These are phyloP conservation scores for Fusarium decemcellulare DNA, from an alignment of 2,329 filamentous ascomycete genomes.

Conservation along the genomic window DNA sequence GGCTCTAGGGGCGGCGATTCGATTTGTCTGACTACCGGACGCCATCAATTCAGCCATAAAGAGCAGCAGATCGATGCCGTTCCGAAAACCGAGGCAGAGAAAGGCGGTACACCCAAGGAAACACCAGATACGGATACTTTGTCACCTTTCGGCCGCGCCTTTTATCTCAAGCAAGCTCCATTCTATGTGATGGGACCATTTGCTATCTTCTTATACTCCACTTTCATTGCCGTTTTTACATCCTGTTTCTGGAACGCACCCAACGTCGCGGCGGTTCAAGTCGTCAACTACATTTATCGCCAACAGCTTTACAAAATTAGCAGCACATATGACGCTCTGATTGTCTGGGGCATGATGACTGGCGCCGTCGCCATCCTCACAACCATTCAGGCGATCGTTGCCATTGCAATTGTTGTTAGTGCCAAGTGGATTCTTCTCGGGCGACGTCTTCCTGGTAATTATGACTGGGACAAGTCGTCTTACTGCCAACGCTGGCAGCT, in stretches of 20 bases:
- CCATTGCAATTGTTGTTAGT: slow-evolving; percentile 59
- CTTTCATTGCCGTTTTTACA: slow-evolving; percentile 60
- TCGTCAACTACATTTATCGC: slow-evolving; percentile 53
- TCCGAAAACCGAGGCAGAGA: too few species aligned
- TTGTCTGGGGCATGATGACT: slow-evolving; percentile 57
- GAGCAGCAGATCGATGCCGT: neutral
- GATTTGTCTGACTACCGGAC: slow-evolving; percentile 55
- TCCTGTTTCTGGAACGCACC: slow-evolving; percentile 66
- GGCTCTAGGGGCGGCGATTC: slow-evolving; percentile 67
- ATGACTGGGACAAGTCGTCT: slow-evolving; percentile 69
- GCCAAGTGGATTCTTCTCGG: slow-evolving; percentile 68
- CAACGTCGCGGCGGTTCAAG: slow-evolving; percentile 62
- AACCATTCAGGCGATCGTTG: slow-evolving; percentile 58
- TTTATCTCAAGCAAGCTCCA: slow-evolving; percentile 64
- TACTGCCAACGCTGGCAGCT: slow-evolving; percentile 73
- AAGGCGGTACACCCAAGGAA: slow-evolving; percentile 1
- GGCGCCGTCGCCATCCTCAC: slow-evolving; percentile 59
- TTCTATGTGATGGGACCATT: slow-evolving; percentile 65
- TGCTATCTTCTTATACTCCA: slow-evolving; percentile 65
- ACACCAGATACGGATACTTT: slow-evolving; percentile 12
- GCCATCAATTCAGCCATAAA: slow-evolving; percentile 14
- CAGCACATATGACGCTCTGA: slow-evolving; percentile 50
- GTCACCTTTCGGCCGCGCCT: slow-evolving; percentile 68
- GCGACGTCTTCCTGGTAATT: slow-evolving; percentile 64
- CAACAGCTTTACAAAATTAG: slow-evolving; percentile 10